Evolutionary conservation across 345 rosid genomes (phyloP).

Genomic region (Hypericum androsaemum): DNA sequence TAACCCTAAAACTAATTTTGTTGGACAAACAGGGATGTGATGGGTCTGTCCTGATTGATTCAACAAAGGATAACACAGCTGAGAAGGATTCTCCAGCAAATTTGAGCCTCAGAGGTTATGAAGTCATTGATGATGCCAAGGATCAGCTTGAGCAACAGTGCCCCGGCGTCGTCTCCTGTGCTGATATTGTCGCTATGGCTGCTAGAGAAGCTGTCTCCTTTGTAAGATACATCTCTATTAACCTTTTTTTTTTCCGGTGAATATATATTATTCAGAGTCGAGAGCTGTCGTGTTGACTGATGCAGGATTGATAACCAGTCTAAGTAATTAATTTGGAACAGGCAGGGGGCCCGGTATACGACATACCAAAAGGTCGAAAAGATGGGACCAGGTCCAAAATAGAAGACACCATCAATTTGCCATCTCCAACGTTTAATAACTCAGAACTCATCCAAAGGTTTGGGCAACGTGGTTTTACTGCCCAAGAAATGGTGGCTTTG

Average conservation of each 20-base stretch:
- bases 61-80: conserved; percentile 74
- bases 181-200: conserved; percentile 94
- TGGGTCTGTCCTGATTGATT: conserved; percentile 70
- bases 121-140: conserved; percentile 77
- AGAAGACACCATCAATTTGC: conserved; percentile 72
- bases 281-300: too few relatives aligned
- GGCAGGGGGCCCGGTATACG: conserved; percentile 82
- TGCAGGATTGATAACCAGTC: neutral
- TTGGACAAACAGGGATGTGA: conserved; percentile 58
- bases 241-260: neutral
- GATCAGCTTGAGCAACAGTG: conserved; percentile 56
- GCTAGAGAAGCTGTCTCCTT: conserved; percentile 81
- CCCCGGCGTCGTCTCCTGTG: conserved; percentile 89
- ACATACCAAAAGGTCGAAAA: conserved; percentile 85
- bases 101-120: conserved; percentile 71
- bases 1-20: neutral
- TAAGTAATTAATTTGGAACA: conserved; percentile 12
- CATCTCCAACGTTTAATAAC: conserved; percentile 66
- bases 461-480: conserved; percentile 59
- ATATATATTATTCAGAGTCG: neutral
- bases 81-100: conserved; percentile 93
- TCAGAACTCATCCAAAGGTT: conserved; percentile 50
- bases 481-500: conserved; percentile 80
- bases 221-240: conserved; percentile 20
- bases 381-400: conserved; percentile 87